Conservation (phyloP, 2,329 filamentous ascomycete genomes). For the Talaromyces sp. region DNA sequence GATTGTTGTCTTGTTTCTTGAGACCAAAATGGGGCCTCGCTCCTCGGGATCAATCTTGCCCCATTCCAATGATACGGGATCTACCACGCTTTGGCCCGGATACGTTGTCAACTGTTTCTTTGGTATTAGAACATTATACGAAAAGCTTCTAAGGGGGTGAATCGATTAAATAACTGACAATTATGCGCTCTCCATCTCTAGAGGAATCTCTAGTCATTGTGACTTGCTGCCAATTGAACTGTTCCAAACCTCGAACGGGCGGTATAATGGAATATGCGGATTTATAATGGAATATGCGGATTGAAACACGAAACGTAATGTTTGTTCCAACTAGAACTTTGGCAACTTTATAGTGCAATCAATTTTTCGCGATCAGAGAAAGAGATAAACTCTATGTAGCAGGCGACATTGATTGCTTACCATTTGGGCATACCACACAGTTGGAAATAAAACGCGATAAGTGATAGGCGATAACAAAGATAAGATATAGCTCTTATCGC, state of each 20-base stretch:
- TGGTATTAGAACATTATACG: not conserved
- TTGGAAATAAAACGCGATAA: not conserved
- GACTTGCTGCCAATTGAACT: not conserved
- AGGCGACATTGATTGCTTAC: not conserved
- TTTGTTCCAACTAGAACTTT: not conserved
- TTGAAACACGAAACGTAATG: not conserved
- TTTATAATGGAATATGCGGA: too few species aligned
- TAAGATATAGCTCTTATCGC: not conserved
- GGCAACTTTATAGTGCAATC: not conserved
- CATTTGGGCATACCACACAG: not conserved
- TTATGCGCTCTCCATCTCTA: conserved; percentile 3
- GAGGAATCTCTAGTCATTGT: conserved; percentile 5
- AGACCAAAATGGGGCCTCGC: conserved; percentile 87
- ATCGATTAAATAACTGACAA: not conserved
- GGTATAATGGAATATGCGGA: too few species aligned
- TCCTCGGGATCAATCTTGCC: conserved; percentile 3
- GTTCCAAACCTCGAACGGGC: not conserved
- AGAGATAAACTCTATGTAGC: too few species aligned
- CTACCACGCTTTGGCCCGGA: conserved; percentile 62
- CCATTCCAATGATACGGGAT: conserved; percentile 3
- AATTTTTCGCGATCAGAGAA: too few species aligned
- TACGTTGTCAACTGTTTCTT: conserved; percentile 65
- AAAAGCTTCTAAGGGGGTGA: too few species aligned
- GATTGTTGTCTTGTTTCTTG: conserved; percentile 30
- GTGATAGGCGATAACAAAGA: not conserved